Conservation (phyloP, 768 basidiomycete species). For the Psilocybe cyanescens region DNA sequence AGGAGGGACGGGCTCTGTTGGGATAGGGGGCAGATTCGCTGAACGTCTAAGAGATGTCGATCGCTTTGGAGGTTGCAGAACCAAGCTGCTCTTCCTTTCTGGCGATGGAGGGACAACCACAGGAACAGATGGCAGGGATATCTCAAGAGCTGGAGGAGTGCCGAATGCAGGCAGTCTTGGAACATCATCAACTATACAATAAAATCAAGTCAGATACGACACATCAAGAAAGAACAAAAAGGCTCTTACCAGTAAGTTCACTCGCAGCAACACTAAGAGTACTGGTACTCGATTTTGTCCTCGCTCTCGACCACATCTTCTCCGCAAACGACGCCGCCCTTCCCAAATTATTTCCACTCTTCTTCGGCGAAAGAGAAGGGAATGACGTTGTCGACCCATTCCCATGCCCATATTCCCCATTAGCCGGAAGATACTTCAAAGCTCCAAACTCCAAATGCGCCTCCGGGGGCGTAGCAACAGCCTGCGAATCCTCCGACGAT, state of each 20-base stretch:
- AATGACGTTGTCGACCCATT: conserved; percentile 40
- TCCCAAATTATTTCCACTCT: conserved; percentile 42
- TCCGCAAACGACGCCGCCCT: conserved; percentile 64
- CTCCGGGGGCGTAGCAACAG: conserved; percentile 63
- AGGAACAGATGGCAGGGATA: conserved; percentile 8
- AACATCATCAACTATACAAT: conserved; percentile 17
- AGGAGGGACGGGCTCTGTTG: conserved; percentile 19
- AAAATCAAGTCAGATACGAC: neutral
- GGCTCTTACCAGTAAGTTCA: conserved; percentile 40
- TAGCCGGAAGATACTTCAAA: conserved; percentile 23
- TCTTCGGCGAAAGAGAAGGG: conserved; percentile 58
- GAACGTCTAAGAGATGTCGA: conserved; percentile 27
- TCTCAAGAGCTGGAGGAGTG: conserved; percentile 17
- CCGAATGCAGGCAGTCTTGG: conserved; percentile 16
- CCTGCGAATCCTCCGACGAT: conserved; percentile 70
- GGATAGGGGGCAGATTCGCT: conserved; percentile 23
- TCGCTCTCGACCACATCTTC: conserved; percentile 56
- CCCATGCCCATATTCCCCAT: conserved; percentile 34
- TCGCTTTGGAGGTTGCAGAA: conserved; percentile 23
- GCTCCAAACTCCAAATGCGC: conserved; percentile 37
- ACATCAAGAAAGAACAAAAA: neutral
- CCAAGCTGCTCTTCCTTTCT: conserved; percentile 14
- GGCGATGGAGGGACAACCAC: conserved; percentile 17
- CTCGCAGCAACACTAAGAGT: conserved; percentile 36
- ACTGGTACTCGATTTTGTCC: conserved; percentile 59